Evolutionary conservation across 371 early-diverging fungal species (phyloP), one percentile per base, ranked within the genome.

Genomic region (Coemansia sp.): DNA sequence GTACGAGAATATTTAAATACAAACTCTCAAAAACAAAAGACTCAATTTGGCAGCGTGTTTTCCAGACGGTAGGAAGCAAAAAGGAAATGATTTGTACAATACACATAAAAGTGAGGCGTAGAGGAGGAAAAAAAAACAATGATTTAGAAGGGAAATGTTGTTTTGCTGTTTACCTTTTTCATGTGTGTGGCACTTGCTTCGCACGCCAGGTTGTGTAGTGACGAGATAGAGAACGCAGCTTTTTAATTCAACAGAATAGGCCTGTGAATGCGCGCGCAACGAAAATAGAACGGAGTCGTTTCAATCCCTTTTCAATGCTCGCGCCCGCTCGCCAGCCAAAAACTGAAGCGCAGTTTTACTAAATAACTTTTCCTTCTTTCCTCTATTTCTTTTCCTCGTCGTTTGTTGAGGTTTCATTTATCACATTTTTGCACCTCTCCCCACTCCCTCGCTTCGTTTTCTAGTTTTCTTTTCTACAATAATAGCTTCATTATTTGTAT

Each of bases 141-240:
- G 44, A 44, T 16, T 16, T n/a, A n/a, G n/a, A 44, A 44, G 44
- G 44, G n/a, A 44, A 44, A 44, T 16, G n/a, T 52, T 52, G 52
- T 52, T 52, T 28, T 54, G 55, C 18, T 54, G 55, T 54, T 54
- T 54, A 54, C 55, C 5, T 54, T 30, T 54, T 25, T 1, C 16
- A 11, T 28, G 26, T 28, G 25, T 54, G 55, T 54, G 55, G 55
- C 55, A 54, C 25, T 6, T 16, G 26, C 21, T 33, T 44, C 44
- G 44, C 44, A 44, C 44, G 44, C 44, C 44, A 16, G 12, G 28
- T 28, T 11, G 5, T 12, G 12, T 5, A 44, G n/a, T 12, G 44
- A n/a, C 44, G 1, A 44, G n/a, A 44, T 44, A 44, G 44, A 44
- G 44, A n/a, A 52, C n/a, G 26, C 50, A 50, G 8, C 50, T 50